Conservation (phyloP, 2,329 filamentous ascomycete species). For the Neofusicoccum parvum region DNA sequence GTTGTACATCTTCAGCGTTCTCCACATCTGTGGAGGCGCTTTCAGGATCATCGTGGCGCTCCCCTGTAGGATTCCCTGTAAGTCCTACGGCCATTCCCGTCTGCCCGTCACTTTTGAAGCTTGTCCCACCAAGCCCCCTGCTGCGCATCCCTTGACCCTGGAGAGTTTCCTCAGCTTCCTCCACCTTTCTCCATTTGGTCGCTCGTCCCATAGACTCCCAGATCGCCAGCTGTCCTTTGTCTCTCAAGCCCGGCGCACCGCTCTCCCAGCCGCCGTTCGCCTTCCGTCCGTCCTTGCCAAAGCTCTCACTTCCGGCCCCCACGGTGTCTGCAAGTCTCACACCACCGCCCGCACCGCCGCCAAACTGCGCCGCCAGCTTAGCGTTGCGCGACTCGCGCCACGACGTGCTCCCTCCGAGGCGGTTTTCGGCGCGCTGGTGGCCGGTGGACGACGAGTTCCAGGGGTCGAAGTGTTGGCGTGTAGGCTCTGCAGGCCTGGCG, state of each 20-base stretch:
- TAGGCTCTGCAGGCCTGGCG: constrained; percentile 24
- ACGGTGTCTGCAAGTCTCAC: constrained; percentile 65
- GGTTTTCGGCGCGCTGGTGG: constrained; percentile 75
- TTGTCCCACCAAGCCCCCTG: not conserved
- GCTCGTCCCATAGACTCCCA: constrained; percentile 32
- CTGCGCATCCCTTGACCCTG: not conserved
- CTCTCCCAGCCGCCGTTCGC: constrained; percentile 56
- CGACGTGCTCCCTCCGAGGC: constrained; percentile 61
- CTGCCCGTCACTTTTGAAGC: not conserved
- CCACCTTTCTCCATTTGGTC: constrained; percentile 25
- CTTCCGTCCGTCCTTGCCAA: constrained; percentile 51
- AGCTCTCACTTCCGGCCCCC: constrained; percentile 64
- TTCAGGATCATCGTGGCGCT: not conserved
- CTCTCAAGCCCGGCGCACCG: constrained; percentile 52
- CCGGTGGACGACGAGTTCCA: constrained; percentile 76
- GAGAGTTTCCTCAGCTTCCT: constrained; percentile 22
- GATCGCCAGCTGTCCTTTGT: constrained; percentile 48
- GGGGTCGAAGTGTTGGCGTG: constrained; percentile 57
- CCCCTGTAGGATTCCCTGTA: constrained; percentile 4
- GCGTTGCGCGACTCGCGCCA: constrained; percentile 72
- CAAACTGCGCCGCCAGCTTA: constrained; percentile 73
- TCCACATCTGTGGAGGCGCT: not conserved
- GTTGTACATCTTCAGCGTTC: not conserved
- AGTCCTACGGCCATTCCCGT: not conserved
- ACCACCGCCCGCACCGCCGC: constrained; percentile 54